Evolutionary conservation across 2,329 filamentous ascomycete species (phyloP), one percentile per base, ranked within the genome.

Genomic region (Curvularia spicifera): DNA sequence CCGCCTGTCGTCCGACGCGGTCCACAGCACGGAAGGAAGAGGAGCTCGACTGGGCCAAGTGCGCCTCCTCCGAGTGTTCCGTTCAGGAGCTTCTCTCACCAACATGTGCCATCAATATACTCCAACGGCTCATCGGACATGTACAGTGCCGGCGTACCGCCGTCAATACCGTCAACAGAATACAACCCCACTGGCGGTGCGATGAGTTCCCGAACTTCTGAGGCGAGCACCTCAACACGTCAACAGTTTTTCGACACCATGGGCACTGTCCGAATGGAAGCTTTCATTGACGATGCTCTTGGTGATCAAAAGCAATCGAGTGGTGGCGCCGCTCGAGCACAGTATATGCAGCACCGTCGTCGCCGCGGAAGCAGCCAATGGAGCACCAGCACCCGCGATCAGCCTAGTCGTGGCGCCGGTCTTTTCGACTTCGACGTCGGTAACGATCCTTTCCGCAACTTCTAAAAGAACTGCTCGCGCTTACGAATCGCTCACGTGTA

Each of bases 251-350:
- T 95, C 71, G 93, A 96, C 68, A 90, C 90, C 26, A 74, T 96
- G 57, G 93, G 93, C 1, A 98, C 93, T 1, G 87, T 98, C 46
- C 87, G 95, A 28, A 98, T 99, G 94, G 94, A 98, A 76, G 95
- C 95, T 0, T 99, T 98, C 75, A 96, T 99, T 66, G 85, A 87
- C 63, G 79, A 80, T 33, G 74, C 72, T 28, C 56, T 76, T 4
- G 67, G 67, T 6, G 72, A 74, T 26, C 56, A 63, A 8, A 64
- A 60, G 37, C 58, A 63, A 29, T 50, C 57, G 18, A 51, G 52
- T 31, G 59, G 55, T 18, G 54, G 65, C n/a, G 29, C 50, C 31
- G 53, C 60, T 13, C 63, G 66, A 39, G 47, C 67, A 26, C 67
- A 66, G n/a, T 49, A 59, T 35, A 65, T 69, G 53, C 66, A 67